These are phyloP conservation scores for Protomyces gravidus DNA, from an alignment of 1,139 yeast species.

Conservation along the genomic window DNA sequence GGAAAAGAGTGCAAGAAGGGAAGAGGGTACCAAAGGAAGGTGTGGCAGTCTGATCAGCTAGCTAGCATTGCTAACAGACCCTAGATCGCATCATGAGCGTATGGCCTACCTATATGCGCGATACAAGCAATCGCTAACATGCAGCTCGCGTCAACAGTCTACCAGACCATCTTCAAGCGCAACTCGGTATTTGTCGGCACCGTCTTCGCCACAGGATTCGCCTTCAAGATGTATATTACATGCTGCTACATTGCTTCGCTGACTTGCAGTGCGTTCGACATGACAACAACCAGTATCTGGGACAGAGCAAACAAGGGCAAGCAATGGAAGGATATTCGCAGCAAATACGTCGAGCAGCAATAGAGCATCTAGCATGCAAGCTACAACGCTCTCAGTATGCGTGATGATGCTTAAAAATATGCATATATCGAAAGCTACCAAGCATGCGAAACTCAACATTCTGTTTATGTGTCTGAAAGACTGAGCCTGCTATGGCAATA, in stretches of 20 bases:
- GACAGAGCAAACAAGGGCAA: constrained; percentile 88
- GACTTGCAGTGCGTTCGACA: constrained; percentile 57
- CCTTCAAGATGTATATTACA: constrained; percentile 64
- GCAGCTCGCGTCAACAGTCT: constrained; percentile 49
- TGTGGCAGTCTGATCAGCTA: too few relatives aligned
- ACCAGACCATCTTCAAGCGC: constrained; percentile 80
- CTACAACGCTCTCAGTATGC: too few relatives aligned
- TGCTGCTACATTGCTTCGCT: background rate
- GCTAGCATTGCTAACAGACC: too few relatives aligned
- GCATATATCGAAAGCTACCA: background rate
- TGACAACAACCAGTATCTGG: constrained; percentile 73
- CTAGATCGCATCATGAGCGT: background rate
- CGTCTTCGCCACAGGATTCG: constrained; percentile 79
- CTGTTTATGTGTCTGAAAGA: too few relatives aligned
- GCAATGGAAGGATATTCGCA: constrained; percentile 93
- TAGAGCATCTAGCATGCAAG: background rate
- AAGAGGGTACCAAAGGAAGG: too few relatives aligned
- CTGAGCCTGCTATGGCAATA: too few relatives aligned
- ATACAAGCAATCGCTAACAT: background rate
- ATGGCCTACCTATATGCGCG: background rate
- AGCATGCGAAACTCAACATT: too few relatives aligned
- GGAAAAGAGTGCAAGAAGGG: too few relatives aligned
- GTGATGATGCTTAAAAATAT: too few relatives aligned
- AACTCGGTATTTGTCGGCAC: constrained; percentile 87
- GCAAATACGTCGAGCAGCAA: constrained; percentile 43